Evolutionary conservation across 108 stramenopile species (phyloP).

Genomic region (Discostella stelligeroides): DNA sequence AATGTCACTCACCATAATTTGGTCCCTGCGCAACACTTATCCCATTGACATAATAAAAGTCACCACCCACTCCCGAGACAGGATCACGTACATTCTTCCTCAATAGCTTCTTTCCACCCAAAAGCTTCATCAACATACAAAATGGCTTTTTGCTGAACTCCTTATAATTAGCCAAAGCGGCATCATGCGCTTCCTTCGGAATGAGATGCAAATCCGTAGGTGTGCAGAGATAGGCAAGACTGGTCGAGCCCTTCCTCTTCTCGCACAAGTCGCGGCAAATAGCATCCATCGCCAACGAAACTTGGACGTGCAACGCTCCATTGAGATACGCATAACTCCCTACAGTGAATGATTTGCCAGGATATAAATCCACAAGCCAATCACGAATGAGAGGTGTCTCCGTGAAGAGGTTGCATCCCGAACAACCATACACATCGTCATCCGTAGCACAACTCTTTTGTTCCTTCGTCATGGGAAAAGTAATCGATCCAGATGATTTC

Average conservation of each 20-base stretch:
- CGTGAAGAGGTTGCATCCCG: slow-evolving; percentile 94
- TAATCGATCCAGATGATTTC: slow-evolving; percentile 88
- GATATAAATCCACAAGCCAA: slow-evolving; percentile 90
- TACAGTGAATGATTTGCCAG: slow-evolving; percentile 84
- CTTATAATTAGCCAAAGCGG: slow-evolving; percentile 70
- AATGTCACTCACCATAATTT: slow-evolving; percentile 70
- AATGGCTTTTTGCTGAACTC: slow-evolving; percentile 64
- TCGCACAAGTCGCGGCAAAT: slow-evolving; percentile 84
- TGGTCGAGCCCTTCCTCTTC: slow-evolving; percentile 68
- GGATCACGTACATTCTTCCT: slow-evolving; percentile 76
- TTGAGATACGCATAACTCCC: slow-evolving; percentile 97
- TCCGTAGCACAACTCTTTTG: slow-evolving; percentile 56
- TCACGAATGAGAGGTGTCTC: slow-evolving; percentile 93
- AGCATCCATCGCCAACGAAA: slow-evolving; percentile 96
- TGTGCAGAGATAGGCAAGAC: slow-evolving; percentile 96
- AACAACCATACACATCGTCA: slow-evolving; percentile 70
- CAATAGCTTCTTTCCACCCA: slow-evolving; percentile 74
- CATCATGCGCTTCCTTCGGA: slow-evolving; percentile 90
- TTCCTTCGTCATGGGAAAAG: slow-evolving; percentile 89
- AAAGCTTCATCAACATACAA: slow-evolving; percentile 71
- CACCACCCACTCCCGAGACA: slow-evolving; percentile 60
- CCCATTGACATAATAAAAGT: slow-evolving; percentile 63
- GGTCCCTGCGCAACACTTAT: slow-evolving; percentile 97
- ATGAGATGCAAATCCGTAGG: slow-evolving; percentile 97
- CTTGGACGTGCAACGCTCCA: slow-evolving; percentile 95